phyloP scores from a whole-genome alignment of 495 filamentous ascomycete genomes.

The Aspergillus avenaceus region DNA sequence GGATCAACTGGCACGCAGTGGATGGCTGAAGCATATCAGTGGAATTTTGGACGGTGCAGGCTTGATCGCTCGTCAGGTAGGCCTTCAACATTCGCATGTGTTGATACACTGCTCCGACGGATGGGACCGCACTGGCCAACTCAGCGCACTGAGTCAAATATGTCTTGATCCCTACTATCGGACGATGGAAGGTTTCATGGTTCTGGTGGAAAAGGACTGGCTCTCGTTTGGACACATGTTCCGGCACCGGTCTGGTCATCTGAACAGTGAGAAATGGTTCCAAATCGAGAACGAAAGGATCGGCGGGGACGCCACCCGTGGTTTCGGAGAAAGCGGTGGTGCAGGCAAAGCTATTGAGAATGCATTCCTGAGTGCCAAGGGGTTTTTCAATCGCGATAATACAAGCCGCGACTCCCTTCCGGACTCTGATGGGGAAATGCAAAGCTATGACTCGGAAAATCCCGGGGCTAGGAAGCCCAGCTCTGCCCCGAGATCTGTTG shows the following conservation, averaged over 20 bases:
- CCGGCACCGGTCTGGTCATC: slow-evolving; percentile 76
- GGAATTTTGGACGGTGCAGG: slow-evolving; percentile 79
- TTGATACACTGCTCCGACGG: slow-evolving; percentile 98
- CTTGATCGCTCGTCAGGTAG: slow-evolving; percentile 83
- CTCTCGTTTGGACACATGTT: slow-evolving; percentile 98
- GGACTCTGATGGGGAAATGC: slow-evolving; percentile 59
- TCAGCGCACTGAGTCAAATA: slow-evolving; percentile 89
- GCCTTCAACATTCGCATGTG: slow-evolving; percentile 87
- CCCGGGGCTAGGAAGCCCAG: slow-evolving; percentile 41
- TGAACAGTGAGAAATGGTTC: slow-evolving; percentile 95
- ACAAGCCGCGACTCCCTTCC: slow-evolving; percentile 58
- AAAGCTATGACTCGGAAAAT: slow-evolving; percentile 47
- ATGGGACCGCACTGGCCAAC: slow-evolving; percentile 95
- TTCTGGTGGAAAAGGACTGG: slow-evolving; percentile 97
- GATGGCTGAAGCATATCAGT: slow-evolving; percentile 88
- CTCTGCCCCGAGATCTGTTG: slow-evolving; percentile 31
- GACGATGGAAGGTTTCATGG: slow-evolving; percentile 92
- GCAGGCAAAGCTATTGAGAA: slow-evolving; percentile 78
- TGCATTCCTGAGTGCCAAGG: slow-evolving; percentile 79
- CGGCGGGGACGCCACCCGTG: slow-evolving; percentile 40
- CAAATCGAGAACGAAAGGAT: slow-evolving; percentile 67
- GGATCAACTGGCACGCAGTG: slow-evolving; percentile 76
- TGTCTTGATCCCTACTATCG: slow-evolving; percentile 95
- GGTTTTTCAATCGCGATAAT: slow-evolving; percentile 82
- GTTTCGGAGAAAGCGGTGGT: slow-evolving; percentile 49